phyloP scores from a whole-genome alignment of 78 protist genomes.

The Dictyostelium firmibasis region DNA sequence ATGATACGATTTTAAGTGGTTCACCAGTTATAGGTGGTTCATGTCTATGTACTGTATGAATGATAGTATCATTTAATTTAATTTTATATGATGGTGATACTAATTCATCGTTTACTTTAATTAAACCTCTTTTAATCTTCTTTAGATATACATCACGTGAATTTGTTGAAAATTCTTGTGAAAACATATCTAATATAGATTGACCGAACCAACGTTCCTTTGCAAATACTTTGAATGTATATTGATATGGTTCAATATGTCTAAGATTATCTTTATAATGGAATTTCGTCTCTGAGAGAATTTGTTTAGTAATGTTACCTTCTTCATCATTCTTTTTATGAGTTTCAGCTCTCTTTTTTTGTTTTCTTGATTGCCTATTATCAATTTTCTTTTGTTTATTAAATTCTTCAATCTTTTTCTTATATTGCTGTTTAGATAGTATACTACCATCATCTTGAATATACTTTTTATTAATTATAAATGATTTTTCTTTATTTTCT shows the following conservation, averaged over 20 bases:
- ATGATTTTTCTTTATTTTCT: background rate
- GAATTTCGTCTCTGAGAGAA: constrained; percentile 20
- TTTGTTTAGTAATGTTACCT: constrained; percentile 31
- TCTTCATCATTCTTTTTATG: constrained; percentile 27
- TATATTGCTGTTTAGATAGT: background rate
- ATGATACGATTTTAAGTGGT: constrained; percentile 2
- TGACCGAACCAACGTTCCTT: constrained; percentile 91
- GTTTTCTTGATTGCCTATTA: background rate
- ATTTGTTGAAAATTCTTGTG: constrained; percentile 70
- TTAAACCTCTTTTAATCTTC: constrained; percentile 71
- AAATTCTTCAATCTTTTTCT: constrained; percentile 1
- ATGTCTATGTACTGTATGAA: constrained; percentile 90
- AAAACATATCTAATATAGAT: constrained; percentile 71
- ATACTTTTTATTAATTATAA: constrained; percentile 1
- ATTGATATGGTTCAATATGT: constrained; percentile 82
- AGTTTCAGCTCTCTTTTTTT: constrained; percentile 1
- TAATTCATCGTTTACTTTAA: constrained; percentile 32
- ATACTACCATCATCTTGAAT: constrained; percentile 31
- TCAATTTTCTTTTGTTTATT: constrained; percentile 22
- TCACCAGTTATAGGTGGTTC: constrained; percentile 88
- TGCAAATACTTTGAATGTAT: constrained; percentile 56
- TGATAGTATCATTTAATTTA: constrained; percentile 35
- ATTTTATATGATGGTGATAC: background rate
- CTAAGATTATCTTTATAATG: constrained; percentile 56
- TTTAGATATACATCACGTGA: constrained; percentile 21